Evolutionary conservation across 1,284 basidiomycete genomes (phyloP).

Genomic region (Laetiporus sulphureus): DNA sequence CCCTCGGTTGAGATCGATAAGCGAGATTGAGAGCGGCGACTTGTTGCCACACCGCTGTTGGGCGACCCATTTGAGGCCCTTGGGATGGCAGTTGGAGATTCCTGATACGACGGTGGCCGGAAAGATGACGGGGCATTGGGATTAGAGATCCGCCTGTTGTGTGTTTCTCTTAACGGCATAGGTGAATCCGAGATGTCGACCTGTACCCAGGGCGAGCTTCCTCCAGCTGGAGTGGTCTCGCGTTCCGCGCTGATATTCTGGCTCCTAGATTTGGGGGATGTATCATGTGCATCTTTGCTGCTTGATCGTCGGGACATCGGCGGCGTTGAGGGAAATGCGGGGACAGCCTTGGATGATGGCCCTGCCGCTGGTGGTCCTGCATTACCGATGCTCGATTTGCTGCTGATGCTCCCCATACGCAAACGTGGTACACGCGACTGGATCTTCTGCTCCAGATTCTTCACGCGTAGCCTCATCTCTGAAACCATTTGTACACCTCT

Average conservation of each 20-base stretch:
- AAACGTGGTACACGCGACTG: constrained; percentile 76
- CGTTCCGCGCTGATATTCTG: constrained; percentile 26
- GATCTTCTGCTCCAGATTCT: constrained; percentile 75
- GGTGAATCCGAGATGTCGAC: constrained; percentile 81
- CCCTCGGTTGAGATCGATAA: constrained; percentile 44
- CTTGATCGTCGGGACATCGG: constrained; percentile 22
- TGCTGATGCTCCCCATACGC: constrained; percentile 67
- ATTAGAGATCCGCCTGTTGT: constrained; percentile 54
- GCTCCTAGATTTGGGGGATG: constrained; percentile 19
- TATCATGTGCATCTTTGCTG: constrained; percentile 20
- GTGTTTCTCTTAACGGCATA: constrained; percentile 53
- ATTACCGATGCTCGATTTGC: constrained; percentile 37
- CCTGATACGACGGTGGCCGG: constrained; percentile 27
- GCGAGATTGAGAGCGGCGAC: constrained; percentile 64
- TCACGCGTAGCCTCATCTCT: constrained; percentile 78
- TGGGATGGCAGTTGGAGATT: constrained; percentile 29
- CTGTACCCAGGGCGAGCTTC: constrained; percentile 72
- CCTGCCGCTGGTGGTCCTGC: constrained; percentile 31
- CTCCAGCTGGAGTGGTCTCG: constrained; percentile 38
- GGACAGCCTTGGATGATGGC: constrained; percentile 16
- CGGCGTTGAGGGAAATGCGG: no score
- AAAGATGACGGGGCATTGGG: constrained; percentile 32
- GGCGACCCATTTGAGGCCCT: constrained; percentile 28
- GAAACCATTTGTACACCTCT: constrained; percentile 85
- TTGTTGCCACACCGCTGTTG: constrained; percentile 35